These are phyloP conservation scores for Mucor velutinosus DNA, from an alignment of 371 early-diverging fungal genomes.

Conservation along the genomic window DNA sequence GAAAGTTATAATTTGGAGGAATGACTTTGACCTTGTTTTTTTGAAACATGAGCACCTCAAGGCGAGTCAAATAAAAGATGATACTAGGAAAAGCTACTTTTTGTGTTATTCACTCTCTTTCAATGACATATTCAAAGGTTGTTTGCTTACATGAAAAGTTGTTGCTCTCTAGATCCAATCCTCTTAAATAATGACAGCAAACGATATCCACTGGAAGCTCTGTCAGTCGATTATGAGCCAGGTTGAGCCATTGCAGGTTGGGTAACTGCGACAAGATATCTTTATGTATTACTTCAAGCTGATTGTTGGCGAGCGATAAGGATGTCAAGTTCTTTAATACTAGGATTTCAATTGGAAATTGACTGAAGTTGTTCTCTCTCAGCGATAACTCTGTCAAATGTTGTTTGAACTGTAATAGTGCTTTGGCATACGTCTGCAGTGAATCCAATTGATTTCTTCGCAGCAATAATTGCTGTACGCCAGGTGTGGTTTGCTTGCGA, in stretches of 20 bases:
- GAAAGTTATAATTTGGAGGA: constrained; percentile 31
- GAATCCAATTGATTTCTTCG: constrained; percentile 21
- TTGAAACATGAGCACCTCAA: constrained; percentile 48
- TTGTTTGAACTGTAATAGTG: constrained; percentile 13
- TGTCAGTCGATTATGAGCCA: constrained; percentile 28
- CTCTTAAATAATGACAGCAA: constrained; percentile 55
- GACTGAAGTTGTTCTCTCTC: constrained; percentile 44
- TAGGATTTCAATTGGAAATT: constrained; percentile 61
- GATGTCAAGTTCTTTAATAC: constrained; percentile 59
- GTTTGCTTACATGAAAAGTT: constrained; percentile 34
- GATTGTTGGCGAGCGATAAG: constrained; percentile 69
- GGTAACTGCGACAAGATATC: constrained; percentile 22
- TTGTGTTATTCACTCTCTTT: background rate
- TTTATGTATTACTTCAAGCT: constrained; percentile 30
- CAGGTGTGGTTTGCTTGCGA: constrained; percentile 9
- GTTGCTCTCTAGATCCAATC: constrained; percentile 68
- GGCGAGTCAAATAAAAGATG: constrained; percentile 33
- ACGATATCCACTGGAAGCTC: constrained; percentile 57
- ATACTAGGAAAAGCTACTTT: constrained; percentile 52
- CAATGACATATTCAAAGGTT: background rate
- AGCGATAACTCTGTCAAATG: constrained; percentile 45
- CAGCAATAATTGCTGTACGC: constrained; percentile 22
- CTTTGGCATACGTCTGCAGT: constrained; percentile 18
- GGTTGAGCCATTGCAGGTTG: constrained; percentile 37
- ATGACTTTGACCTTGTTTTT: constrained; percentile 45